A percentile compares a stretch with the other conserved stretches of the same genome.
These are phyloP conservation scores for Lepiota venenata DNA, from an alignment of 768 basidiomycete species.

Conservation along the genomic window DNA sequence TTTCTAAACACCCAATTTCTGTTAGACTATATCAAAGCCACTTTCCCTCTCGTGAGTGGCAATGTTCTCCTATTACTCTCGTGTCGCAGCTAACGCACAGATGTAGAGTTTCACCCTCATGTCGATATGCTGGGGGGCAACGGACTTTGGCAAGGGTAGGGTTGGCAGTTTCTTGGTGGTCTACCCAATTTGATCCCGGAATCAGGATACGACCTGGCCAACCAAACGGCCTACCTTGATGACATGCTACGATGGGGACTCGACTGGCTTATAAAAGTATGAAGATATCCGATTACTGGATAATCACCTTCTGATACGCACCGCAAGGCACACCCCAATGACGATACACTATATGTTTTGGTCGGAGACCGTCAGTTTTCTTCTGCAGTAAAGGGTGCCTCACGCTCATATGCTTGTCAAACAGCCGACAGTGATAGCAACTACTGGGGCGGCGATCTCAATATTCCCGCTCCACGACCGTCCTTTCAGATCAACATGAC, in stretches of 20 bases:
- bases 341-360: conserved; percentile 73
- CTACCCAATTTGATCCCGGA: conserved; percentile 2
- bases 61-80: not conserved
- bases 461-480: conserved; percentile 71
- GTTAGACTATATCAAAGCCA: conserved; percentile 84
- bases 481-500: conserved; percentile 78
- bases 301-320: not conserved
- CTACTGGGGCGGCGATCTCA: conserved; percentile 89
- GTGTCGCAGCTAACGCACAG: not conserved
- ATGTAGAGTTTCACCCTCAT: conserved; percentile 74
- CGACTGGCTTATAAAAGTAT: conserved; percentile 88
- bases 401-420: conserved; percentile 1
- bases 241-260: conserved; percentile 88
- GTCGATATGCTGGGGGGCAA: conserved; percentile 89
- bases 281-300: conserved; percentile 12
- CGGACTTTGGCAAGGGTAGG: conserved; percentile 78
- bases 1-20: conserved; percentile 9
- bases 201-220: conserved; percentile 76
- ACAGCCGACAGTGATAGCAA: conserved; percentile 60
- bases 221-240: conserved; percentile 91
- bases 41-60: conserved; percentile 70
- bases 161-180: not conserved
- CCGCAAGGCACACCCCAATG: conserved; percentile 72
- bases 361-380: conserved; percentile 56
- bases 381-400: conserved; percentile 2